Evolutionary conservation across 2,329 filamentous ascomycete species (phyloP).

Genomic region (Aureobasidium melanogenum): DNA sequence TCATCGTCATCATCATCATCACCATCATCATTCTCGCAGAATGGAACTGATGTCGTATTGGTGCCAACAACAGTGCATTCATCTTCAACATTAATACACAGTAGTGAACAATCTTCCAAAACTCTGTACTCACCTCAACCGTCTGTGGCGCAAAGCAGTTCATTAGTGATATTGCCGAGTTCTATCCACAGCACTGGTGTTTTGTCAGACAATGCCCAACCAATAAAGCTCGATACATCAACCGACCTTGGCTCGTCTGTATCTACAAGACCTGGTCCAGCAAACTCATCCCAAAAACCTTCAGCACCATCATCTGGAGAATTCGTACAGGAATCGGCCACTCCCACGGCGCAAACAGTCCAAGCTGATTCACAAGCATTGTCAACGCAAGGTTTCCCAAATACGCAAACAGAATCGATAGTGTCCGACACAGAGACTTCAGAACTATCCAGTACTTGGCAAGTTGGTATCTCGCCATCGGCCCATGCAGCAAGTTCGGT

Average conservation of each 20-base stretch:
- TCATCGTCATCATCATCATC: not conserved
- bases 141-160: not conserved
- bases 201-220: not conserved
- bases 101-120: not conserved
- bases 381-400: not conserved
- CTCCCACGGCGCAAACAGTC: not conserved
- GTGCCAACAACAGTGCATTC: not conserved
- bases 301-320: not conserved
- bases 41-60: not conserved
- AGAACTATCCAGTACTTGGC: not conserved
- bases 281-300: not conserved
- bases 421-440: not conserved
- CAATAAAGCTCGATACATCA: not conserved
- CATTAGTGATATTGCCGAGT: not conserved
- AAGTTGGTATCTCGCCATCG: constrained; percentile 1
- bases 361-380: not conserved
- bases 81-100: not conserved
- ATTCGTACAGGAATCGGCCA: not conserved
- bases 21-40: too few species aligned
- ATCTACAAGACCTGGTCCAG: too few species aligned
- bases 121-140: not conserved
- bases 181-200: not conserved
- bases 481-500: not conserved
- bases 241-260: not conserved
- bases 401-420: not conserved